A percentile compares a stretch with the other conserved stretches of the same genome.
These are phyloP conservation scores for Dendrocalamus latiflorus DNA, from an alignment of 202 grass and related monocot genomes.

Conservation along the genomic window DNA sequence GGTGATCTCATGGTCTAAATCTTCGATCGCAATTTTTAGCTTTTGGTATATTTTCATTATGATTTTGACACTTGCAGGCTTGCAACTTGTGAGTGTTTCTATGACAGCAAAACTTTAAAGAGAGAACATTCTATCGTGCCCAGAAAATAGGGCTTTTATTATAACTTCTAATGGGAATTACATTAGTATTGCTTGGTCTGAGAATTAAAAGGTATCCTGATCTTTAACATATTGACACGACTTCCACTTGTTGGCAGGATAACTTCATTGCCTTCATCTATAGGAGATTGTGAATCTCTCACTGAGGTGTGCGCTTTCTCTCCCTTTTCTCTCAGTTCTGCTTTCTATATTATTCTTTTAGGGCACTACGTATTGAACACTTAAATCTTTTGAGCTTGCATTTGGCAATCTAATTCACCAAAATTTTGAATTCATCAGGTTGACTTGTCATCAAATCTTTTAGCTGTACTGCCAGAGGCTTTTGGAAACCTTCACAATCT, in stretches of 20 bases:
- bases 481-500: constrained; percentile 64
- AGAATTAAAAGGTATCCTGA: background rate
- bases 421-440: constrained; percentile 49
- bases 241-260: constrained; percentile 58
- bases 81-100: background rate
- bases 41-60: background rate
- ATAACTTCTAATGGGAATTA: background rate
- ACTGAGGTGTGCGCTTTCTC: constrained; percentile 44
- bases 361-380: background rate
- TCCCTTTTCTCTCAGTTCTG: background rate
- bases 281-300: constrained; percentile 77
- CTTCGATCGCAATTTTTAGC: background rate
- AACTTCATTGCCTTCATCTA: constrained; percentile 59
- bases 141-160: background rate
- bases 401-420: constrained; percentile 21
- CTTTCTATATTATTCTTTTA: constrained; percentile 7
- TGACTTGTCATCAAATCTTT: constrained; percentile 78
- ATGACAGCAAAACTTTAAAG: background rate
- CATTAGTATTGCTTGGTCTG: constrained; percentile 6
- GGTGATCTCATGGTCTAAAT: background rate
- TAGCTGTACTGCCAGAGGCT: constrained; percentile 65
- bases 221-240: background rate
- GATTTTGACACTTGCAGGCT: background rate
- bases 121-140: background rate
- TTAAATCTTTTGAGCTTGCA: constrained; percentile 18